Evolutionary conservation across 2,329 filamentous ascomycete genomes (phyloP).

Genomic region (Leptographium flavum): DNA sequence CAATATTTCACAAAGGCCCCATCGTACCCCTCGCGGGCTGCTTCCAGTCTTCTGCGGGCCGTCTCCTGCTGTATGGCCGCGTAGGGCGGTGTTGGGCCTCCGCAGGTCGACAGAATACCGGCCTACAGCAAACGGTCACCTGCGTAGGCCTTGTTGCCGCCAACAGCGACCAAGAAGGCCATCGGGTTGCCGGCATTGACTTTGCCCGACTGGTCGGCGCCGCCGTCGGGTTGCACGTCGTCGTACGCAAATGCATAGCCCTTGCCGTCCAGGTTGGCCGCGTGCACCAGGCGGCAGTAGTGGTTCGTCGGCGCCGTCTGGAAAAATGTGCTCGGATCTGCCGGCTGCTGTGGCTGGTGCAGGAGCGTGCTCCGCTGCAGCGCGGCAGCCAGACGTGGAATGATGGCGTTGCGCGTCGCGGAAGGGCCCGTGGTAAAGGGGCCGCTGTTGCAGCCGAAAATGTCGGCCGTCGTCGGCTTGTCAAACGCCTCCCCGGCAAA

Average conservation of each 20-base stretch:
- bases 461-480: conserved; percentile 44
- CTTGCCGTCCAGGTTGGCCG: conserved; percentile 34
- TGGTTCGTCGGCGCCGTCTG: conserved; percentile 35
- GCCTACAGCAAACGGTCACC: conserved; percentile 9
- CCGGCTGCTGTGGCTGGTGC: conserved; percentile 17
- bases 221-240: conserved; percentile 37
- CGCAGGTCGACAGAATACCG: too few species aligned
- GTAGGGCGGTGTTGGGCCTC: not conserved
- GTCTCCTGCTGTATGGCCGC: too few species aligned
- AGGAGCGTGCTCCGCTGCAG: conserved; percentile 41
- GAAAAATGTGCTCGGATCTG: conserved; percentile 22
- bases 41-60: too few species aligned
- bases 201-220: conserved; percentile 39
- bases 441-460: conserved; percentile 52
- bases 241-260: conserved; percentile 50
- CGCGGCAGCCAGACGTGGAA: conserved; percentile 32
- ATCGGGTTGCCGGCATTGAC: conserved; percentile 35
- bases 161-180: conserved; percentile 35
- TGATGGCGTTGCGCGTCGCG: conserved; percentile 24
- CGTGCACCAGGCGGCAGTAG: conserved; percentile 42
- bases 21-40: too few species aligned
- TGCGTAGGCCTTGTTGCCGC: conserved; percentile 22
- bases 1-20: too few species aligned
- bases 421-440: conserved; percentile 36
- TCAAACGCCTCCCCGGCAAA: conserved; percentile 30